Percentiles rank a stretch among this genome's conserved stretches.
phyloP scores from a whole-genome alignment of 1,139 yeast genomes.

The Yamadazyma buinensis region DNA sequence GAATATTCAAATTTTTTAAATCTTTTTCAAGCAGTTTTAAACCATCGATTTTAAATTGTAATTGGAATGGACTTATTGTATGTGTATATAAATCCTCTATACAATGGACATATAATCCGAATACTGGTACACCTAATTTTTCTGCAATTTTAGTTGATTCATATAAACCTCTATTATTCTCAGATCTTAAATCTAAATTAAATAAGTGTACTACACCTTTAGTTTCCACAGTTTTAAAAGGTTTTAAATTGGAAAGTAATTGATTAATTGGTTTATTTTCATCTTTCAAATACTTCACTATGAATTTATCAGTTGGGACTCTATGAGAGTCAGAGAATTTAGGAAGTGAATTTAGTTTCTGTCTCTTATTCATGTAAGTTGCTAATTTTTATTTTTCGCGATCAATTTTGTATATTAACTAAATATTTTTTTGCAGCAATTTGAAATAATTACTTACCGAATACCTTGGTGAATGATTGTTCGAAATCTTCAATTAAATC shows the following conservation, averaged over 20 bases:
- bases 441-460: too few relatives aligned
- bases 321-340: constrained; percentile 12
- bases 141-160: constrained; percentile 28
- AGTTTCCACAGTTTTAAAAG: constrained; percentile 5
- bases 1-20: constrained; percentile 32
- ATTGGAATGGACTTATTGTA: constrained; percentile 39
- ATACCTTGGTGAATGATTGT: constrained; percentile 54
- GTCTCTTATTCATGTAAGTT: constrained; percentile 7
- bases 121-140: constrained; percentile 21
- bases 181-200: constrained; percentile 36
- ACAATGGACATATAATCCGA: constrained; percentile 38
- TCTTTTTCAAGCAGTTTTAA: constrained; percentile 25
- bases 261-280: constrained; percentile 21
- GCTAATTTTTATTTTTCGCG: not conserved
- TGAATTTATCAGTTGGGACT: constrained; percentile 11
- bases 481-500: constrained; percentile 83
- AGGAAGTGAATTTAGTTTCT: constrained; percentile 12
- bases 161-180: constrained; percentile 38
- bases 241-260: constrained; percentile 4
- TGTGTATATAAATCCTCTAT: constrained; percentile 40
- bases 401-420: not conserved
- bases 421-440: too few relatives aligned
- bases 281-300: constrained; percentile 20
- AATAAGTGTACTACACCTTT: constrained; percentile 40
- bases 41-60: constrained; percentile 32